Base-by-base conservation (phyloP, 1,139 yeast species). In the Suhomyces ambrosiae region DNA sequence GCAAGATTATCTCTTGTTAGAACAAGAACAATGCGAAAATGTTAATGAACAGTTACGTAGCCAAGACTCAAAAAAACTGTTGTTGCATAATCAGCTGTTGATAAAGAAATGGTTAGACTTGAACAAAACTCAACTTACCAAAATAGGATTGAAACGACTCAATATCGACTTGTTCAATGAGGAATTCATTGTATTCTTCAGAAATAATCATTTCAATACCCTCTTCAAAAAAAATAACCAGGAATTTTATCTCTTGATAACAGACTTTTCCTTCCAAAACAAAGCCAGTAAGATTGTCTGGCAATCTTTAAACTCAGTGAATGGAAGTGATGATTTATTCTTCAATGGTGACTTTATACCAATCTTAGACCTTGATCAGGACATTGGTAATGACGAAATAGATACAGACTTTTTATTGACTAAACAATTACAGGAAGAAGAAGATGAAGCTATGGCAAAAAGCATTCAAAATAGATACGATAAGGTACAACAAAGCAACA, bases 141-240 rank as follows among this genome's bases (percentile, higher is more conserved):
- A 63, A 2, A 61, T 65, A 35, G 97, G 97, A 0, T 56, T 87
- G 14, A 44, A 54, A 3, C 53, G 70, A 11, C 57, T 86, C 33
- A 58, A 68, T 33, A 61, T 69, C 10, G 70, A 72, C 15, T 61
- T 80, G 23, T 44, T 41, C 2, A 40, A 48, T 4, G 67, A 63
- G 33, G 64, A 65, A 28, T 70, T 84, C 44, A 72, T 80, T 1
- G 79, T 89, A 0, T 74, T 89, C 42, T 89, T 89, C 65, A 70
- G 96, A 50, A 89, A 89, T 58, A 87, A 88, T 58, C 96, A 88
- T 59, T 89, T 86, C 60, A 76, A 78, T 42, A 85, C 96, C 0
- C 60, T 88, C 10, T 75, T 75, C 54, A 85, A 84, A 53, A 69
- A 70, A 33, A 56, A 61, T 30, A 60, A 70, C 46, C 59, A 67